A percentile compares a stretch with the other conserved stretches of the same genome.
Conservation (phyloP, 208 protist species). For the Tritrichomonas foetus region DNA sequence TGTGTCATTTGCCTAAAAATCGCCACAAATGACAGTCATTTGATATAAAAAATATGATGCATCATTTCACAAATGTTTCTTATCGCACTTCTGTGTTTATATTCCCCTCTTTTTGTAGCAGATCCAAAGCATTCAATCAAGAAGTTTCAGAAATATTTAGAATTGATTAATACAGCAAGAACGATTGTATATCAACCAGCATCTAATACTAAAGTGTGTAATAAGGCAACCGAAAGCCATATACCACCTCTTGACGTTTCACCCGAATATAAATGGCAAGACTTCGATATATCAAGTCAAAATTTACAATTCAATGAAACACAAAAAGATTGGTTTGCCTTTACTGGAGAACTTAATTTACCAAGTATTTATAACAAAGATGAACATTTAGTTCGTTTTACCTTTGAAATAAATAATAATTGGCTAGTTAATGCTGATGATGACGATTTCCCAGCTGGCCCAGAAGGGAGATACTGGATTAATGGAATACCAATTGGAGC, state of each 20-base stretch:
- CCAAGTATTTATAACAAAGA: not conserved
- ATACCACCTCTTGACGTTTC: too few relatives aligned
- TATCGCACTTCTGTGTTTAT: too few relatives aligned
- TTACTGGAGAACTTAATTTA: not conserved
- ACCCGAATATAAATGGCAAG: not conserved
- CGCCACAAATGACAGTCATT: too few relatives aligned
- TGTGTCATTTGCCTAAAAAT: too few relatives aligned
- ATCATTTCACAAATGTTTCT: too few relatives aligned
- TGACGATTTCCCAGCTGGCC: not conserved
- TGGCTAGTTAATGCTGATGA: not conserved
- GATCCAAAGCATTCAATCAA: not conserved
- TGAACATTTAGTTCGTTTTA: not conserved
- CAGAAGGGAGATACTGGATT: not conserved
- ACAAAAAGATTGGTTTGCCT: not conserved
- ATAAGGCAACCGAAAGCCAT: not conserved
- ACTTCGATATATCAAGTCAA: not conserved
- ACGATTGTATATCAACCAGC: not conserved
- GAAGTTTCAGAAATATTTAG: constrained; percentile 26
- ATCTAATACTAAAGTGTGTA: not conserved
- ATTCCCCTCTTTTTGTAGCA: too few relatives aligned
- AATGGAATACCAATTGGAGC: not conserved
- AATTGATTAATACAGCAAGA: not conserved
- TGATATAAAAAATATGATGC: too few relatives aligned
- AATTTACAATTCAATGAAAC: not conserved
- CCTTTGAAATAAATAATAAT: not conserved